Evolutionary conservation across 257 asterid genomes (phyloP), one percentile per base, ranked within the genome.

Genomic region (Gynochthodes officinalis): DNA sequence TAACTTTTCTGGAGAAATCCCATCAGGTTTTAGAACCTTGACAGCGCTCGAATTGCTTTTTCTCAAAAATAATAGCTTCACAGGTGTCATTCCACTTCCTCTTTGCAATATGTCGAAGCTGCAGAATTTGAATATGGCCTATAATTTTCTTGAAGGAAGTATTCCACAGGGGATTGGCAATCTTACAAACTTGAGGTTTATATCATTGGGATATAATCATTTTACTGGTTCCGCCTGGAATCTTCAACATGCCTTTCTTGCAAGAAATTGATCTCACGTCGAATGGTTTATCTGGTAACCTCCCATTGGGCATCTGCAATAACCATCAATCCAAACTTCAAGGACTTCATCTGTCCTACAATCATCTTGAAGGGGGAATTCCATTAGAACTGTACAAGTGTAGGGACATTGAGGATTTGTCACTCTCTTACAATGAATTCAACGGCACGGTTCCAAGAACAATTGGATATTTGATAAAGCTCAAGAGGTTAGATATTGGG

Each of bases 51-150:
- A 78, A 54, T 10, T 37, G 2, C 37, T 85, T 60, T 12, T 21
- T 79, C 77, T 88, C 32, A 16, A 71, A 37, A 67, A 70, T n/a
- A 88, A 88, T 73, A 59, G n/a, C 3, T 80, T 88, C 78, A 53
- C 87, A 35, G 88, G 91, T 40, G 50, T 23, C n/a, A 80, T 86
- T 58, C 89, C 91, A 0, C 53, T 39, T 25, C 75, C 85, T 32
- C 25, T 85, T 61, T 76, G 79, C 69, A 79, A 83, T 70, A 73
- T 67, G 73, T 72, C 89, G 39, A 80, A 40, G 82, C 72, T 88
- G 27, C 63, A 77, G 75, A 66, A 48, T 7, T 59, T 86, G 69
- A 27, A 72, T 53, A 3, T 86, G 80, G 53, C 21, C 11, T 30
- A 74, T 68, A 87, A 87, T 66, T 58, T 10, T 69, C 57, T 87